Base-by-base conservation (phyloP, 495 filamentous ascomycete species). In the Aspergillus nanangensis region DNA sequence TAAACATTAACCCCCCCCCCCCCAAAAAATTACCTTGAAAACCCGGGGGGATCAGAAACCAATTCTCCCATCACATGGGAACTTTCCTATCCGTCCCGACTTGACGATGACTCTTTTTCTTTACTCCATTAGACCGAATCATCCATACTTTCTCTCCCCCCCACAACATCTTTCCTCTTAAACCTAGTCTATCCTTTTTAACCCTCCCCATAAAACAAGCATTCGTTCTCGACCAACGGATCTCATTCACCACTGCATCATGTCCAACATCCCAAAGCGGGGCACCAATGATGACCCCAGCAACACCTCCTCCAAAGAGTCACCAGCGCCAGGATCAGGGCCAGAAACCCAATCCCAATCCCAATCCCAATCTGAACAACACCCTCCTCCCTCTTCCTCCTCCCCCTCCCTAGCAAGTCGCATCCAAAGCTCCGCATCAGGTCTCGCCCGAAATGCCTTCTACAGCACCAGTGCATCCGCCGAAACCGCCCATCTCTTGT, bases 341-440 rank as follows among this genome's bases (percentile, higher is more conserved):
- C 14, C 31, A 31, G 37, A 27, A 34, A 20, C 17, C 27, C 37
- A 21, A 11, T 22, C 34, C 38, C 50, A 39, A 37, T 10, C 39
- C n/a, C 27, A 22, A 38, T 9, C 41, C 45, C 14, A 41, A 50
- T 11, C 44, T 17, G 8, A 50, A 42, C 23, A 41, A 18, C 25
- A 38, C 43, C 45, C 31, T 36, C 35, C 3, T 36, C 7, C 45
- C 41, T 44, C 45, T 37, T n/a, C 10, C 17, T 22, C 43, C 17
- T 3, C 49, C 22, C 48, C 47, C 22, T 66, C 69, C 5, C 60
- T 71, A 8, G 56, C 63, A 48, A 39, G 37, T 41, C 63, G 68
- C 39, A 61, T 74, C 49, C 68, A 74, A 41, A 53, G 41, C 42
- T 74, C 70, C 15, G 70, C 70, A 0, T 43, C 63, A 4, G 50